Evolutionary conservation across 78 protist genomes (phyloP).

Genomic region (Dictyostelium brefeldianum): DNA sequence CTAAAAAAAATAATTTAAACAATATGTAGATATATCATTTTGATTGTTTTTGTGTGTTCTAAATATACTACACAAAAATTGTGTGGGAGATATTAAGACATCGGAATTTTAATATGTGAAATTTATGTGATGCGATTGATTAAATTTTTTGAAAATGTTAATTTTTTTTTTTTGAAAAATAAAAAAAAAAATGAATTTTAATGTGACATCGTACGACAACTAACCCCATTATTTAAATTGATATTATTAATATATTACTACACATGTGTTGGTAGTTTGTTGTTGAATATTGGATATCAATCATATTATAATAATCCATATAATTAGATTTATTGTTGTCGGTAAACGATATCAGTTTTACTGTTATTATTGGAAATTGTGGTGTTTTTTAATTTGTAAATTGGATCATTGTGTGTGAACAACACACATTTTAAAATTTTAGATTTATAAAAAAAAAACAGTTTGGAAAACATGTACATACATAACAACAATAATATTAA

Average conservation of each 20-base stretch:
- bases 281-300: no score
- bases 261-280: no score
- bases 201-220: no score
- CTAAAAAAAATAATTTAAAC: not conserved
- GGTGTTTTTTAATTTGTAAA: not conserved
- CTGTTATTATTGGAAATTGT: not conserved
- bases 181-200: not conserved
- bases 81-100: not conserved
- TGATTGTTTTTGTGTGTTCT: not conserved
- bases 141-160: not conserved
- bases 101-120: constrained; percentile 1
- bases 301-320: not conserved
- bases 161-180: no score
- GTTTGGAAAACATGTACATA: not conserved
- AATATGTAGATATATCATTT: not conserved
- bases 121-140: constrained; percentile 8
- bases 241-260: no score
- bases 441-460: constrained; percentile 2
- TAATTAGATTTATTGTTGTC: not conserved
- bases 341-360: not conserved
- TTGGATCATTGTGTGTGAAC: not conserved
- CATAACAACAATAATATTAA: not conserved
- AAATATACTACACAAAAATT: not conserved
- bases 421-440: no score
- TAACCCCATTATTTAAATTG: no score